Conservation (phyloP, 805 yeast genomes). For the Nakazawaea populi region DNA sequence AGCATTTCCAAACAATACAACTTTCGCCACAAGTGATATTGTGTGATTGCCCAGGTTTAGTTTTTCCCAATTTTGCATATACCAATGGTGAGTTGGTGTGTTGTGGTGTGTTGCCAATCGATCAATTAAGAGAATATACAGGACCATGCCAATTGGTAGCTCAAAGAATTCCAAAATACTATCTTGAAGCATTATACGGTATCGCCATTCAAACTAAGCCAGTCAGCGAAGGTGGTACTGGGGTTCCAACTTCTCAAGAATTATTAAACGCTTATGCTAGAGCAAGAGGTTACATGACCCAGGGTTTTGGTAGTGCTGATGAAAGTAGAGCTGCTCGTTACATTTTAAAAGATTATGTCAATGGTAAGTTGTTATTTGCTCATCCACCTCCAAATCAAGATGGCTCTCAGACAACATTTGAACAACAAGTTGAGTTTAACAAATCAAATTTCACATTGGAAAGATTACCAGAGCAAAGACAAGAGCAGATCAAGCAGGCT, state of each 20-base stretch:
- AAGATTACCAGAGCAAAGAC: conserved; percentile 66
- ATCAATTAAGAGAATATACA: conserved; percentile 87
- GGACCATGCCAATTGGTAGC: conserved; percentile 86
- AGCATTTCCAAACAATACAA: conserved; percentile 94
- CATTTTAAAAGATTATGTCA: conserved; percentile 89
- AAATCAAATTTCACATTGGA: conserved; percentile 62
- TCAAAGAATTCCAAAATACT: conserved; percentile 83
- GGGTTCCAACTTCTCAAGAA: conserved; percentile 86
- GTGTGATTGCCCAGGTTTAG: conserved; percentile 99
- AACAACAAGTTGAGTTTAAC: conserved; percentile 64
- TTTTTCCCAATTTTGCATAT: conserved; percentile 95
- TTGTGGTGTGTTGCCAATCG: conserved; percentile 98
- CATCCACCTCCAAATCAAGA: conserved; percentile 83
- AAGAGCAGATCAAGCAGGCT: conserved; percentile 63
- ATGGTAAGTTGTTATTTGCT: conserved; percentile 78
- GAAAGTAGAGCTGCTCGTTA: conserved; percentile 92
- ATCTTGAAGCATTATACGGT: conserved; percentile 89
- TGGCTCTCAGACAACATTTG: conserved; percentile 43
- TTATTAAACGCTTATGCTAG: conserved; percentile 87
- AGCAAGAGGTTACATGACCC: conserved; percentile 96
- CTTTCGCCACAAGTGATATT: conserved; percentile 76
- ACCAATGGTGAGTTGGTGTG: conserved; percentile 96
- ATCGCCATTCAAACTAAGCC: conserved; percentile 76
- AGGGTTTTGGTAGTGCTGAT: conserved; percentile 96
- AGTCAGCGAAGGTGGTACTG: conserved; percentile 82